Conservation (phyloP, 2,329 filamentous ascomycete species). For the Mariannaea elegans region DNA sequence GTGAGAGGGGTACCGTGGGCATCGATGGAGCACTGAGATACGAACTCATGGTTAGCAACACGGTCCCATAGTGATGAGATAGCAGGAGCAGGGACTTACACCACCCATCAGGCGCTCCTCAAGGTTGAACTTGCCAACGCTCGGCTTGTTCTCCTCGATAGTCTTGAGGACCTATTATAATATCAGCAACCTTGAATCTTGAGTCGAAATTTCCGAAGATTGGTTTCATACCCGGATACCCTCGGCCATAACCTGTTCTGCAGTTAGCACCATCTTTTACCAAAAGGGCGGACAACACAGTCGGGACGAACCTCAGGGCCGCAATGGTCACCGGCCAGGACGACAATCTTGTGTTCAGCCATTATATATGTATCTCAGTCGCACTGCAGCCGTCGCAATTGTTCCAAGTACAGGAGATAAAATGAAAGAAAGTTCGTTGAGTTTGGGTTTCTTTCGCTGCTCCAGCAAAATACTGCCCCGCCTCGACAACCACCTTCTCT, state of each 20-base stretch:
- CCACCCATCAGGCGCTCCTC: constrained; percentile 91
- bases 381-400: constrained; percentile 2
- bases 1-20: constrained; percentile 81
- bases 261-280: constrained; percentile 33
- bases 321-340: constrained; percentile 85
- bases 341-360: constrained; percentile 79
- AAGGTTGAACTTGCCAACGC: constrained; percentile 83
- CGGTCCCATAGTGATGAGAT: background rate
- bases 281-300: too few relatives aligned
- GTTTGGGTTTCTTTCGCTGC: constrained; percentile 19
- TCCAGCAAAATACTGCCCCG: constrained; percentile 31
- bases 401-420: constrained; percentile 2
- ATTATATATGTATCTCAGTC: constrained; percentile 51
- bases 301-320: constrained; percentile 78
- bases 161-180: constrained; percentile 74
- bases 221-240: constrained; percentile 76
- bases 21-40: constrained; percentile 82
- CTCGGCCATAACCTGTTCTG: constrained; percentile 75
- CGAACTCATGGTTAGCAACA: constrained; percentile 1
- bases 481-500: constrained; percentile 29
- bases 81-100: constrained; percentile 63
- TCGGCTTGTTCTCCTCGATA: constrained; percentile 75
- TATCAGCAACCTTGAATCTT: constrained; percentile 6
- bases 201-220: background rate
- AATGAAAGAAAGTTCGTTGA: constrained; percentile 13